Base-by-base conservation (phyloP, 768 basidiomycete species). In the Lactarius deliciosus region DNA sequence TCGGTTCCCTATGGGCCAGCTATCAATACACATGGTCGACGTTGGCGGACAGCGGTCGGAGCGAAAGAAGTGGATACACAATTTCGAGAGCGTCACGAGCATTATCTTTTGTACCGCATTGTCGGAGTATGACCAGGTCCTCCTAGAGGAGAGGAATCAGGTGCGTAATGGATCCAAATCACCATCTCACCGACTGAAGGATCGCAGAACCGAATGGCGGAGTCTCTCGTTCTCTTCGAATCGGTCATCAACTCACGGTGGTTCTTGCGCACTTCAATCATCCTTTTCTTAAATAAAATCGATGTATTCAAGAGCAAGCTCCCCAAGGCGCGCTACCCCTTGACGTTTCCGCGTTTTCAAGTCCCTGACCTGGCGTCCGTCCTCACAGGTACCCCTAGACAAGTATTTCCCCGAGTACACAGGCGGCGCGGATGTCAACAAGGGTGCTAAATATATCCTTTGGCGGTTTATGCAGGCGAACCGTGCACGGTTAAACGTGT, bases 401-500 rank as follows among this genome's bases (percentile, higher is more conserved):
- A 79, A 80, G 53, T 90, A 89, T 75, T 95, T 94, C 76, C 86
- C 92, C 5, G 94, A 95, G 73, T 96, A 96, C 75, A 90, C 91
- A 0, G 92, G 92, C 38, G 93, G 93, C 5, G 76, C 87, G 4
- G 92, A 96, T 72, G 91, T 96, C 76, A 95, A 94, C 79, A 96
- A 96, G 76, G 94, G 93, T 2, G 93, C 94, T 0, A 94, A 95
- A 72, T 96, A 93, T 70, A 94, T 98, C 61, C 79, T 98, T 43
- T 97, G 94, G 95, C 80, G 91, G 72, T 98, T 96, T 72, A 95
- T 94, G 83, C 92, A 96, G 76, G 89, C 91, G 63, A 96, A 96
- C 71, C 79, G 90, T 25, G 91, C 91, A 62, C 76, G 88, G 60
- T 77, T 96, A 70, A 93, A 89, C 64, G 91, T 97, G 22, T 97